These are phyloP conservation scores for Trichothecium roseum DNA, from an alignment of 2,329 filamentous ascomycete genomes.

Conservation along the genomic window DNA sequence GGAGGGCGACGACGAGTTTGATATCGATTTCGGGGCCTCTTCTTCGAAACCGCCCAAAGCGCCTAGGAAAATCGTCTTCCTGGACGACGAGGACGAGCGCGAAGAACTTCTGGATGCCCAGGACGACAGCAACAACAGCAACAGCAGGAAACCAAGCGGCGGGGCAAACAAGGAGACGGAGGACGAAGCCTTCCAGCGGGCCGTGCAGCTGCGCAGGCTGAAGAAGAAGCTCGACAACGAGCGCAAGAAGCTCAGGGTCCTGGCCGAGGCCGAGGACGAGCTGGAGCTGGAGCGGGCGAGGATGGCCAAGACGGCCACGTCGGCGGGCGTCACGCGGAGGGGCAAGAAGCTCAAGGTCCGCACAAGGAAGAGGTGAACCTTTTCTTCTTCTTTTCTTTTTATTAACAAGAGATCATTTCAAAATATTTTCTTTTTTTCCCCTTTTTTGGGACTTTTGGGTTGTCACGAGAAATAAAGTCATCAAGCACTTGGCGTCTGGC, in stretches of 20 bases:
- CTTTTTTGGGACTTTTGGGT: too few species aligned
- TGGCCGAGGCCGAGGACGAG: conserved; percentile 45
- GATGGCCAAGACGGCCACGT: conserved; percentile 56
- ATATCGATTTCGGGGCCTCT: conserved; percentile 18
- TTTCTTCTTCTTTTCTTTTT: too few species aligned
- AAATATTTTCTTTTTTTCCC: conserved; percentile 1
- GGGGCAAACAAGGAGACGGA: conserved; percentile 9
- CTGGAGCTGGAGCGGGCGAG: conserved; percentile 49
- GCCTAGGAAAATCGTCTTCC: conserved; percentile 42
- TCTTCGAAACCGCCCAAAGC: conserved; percentile 17
- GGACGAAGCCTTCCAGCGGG: conserved; percentile 19
- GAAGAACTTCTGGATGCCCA: conserved; percentile 17
- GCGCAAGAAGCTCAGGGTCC: conserved; percentile 42
- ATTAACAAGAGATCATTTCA: too few species aligned
- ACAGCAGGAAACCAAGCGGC: conserved; percentile 14
- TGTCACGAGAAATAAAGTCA: too few species aligned
- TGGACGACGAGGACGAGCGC: conserved; percentile 28
- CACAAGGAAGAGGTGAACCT: conserved; percentile 46
- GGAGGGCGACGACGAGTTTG: conserved; percentile 21
- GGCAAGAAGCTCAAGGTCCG: conserved; percentile 54
- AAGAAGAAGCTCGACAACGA: conserved; percentile 37
- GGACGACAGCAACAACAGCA: conserved; percentile 20
- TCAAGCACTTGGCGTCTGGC: too few species aligned
- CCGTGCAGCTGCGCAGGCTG: conserved; percentile 33
- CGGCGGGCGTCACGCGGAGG: conserved; percentile 46